A percentile compares a stretch with the other conserved stretches of the same genome.
phyloP scores from a whole-genome alignment of 371 early-diverging fungal genomes.

The Actinomortierella ambigua region DNA sequence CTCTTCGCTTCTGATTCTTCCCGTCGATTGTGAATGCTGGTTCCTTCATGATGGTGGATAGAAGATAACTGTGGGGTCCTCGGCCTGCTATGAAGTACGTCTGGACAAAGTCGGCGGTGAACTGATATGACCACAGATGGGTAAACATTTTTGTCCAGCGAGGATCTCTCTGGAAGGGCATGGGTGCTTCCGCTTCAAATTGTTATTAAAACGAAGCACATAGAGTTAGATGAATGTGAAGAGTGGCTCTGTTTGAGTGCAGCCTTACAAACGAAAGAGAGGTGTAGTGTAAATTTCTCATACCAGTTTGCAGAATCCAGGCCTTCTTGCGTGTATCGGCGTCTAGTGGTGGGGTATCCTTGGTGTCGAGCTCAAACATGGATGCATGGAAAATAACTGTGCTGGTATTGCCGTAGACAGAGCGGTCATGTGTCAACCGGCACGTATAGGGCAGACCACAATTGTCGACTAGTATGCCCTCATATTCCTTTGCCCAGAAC shows the following conservation, averaged over 20 bases:
- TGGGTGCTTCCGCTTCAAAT: conserved; percentile 7
- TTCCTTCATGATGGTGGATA: neutral
- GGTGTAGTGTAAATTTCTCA: neutral
- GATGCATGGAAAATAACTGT: conserved; percentile 3
- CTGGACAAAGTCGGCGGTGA: conserved; percentile 10
- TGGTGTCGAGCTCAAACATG: conserved; percentile 2
- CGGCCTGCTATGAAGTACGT: conserved; percentile 4
- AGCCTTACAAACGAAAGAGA: too few relatives aligned
- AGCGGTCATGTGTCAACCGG: neutral
- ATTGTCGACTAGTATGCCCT: neutral
- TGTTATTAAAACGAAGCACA: too few relatives aligned
- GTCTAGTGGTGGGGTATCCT: neutral
- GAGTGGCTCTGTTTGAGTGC: too few relatives aligned
- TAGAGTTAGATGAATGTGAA: too few relatives aligned
- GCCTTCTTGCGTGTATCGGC: neutral
- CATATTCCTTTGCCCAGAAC: neutral
- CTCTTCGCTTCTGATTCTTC: conserved; percentile 10
- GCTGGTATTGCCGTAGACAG: neutral
- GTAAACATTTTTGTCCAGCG: conserved; percentile 5
- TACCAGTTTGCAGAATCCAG: neutral
- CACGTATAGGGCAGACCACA: conserved; percentile 2
- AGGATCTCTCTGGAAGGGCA: neutral
- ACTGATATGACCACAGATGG: conserved; percentile 4
- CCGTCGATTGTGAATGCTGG: conserved; percentile 10
- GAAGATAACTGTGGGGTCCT: neutral